Evolutionary conservation across 2,329 filamentous ascomycete species (phyloP).

Genomic region (Diaporthe batatas): DNA sequence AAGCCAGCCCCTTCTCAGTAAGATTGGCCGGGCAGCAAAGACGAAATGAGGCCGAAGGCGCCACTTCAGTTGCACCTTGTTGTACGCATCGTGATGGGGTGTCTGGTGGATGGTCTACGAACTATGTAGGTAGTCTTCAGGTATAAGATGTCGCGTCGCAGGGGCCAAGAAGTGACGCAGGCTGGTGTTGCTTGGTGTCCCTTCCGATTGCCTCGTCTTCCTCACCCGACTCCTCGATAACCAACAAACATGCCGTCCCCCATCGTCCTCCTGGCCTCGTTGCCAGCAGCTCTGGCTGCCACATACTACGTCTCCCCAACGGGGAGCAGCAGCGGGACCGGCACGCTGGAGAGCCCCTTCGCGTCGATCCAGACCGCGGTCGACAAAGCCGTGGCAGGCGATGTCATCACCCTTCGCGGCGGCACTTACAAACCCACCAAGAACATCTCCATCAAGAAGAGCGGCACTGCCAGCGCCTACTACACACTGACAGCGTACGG

Average conservation of each 20-base stretch:
- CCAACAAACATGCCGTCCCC: conserved; percentile 9
- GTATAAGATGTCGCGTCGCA: conserved; percentile 26
- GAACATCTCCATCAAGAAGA: conserved; percentile 62
- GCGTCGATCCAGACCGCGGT: conserved; percentile 62
- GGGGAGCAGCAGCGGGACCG: conserved; percentile 55
- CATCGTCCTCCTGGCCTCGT: background rate
- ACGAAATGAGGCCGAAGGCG: conserved; percentile 23
- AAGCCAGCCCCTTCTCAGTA: conserved; percentile 30
- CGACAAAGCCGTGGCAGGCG: conserved; percentile 59
- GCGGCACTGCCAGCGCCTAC: conserved; percentile 55
- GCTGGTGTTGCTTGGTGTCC: background rate
- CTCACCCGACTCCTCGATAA: background rate
- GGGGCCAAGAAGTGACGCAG: background rate
- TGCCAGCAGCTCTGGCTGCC: conserved; percentile 44
- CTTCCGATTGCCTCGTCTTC: background rate
- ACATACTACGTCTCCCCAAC: conserved; percentile 61
- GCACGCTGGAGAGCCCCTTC: conserved; percentile 56
- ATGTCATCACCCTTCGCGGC: conserved; percentile 59
- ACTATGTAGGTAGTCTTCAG: background rate
- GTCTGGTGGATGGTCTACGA: background rate
- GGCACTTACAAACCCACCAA: conserved; percentile 60
- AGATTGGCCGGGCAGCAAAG: conserved; percentile 8
- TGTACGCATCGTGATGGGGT: background rate
- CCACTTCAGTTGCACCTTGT: background rate
- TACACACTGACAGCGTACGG: conserved; percentile 59